Evolutionary conservation across 768 basidiomycete species (phyloP), one percentile per base, ranked within the genome.

Genomic region (Xanthoconium purpureum): DNA sequence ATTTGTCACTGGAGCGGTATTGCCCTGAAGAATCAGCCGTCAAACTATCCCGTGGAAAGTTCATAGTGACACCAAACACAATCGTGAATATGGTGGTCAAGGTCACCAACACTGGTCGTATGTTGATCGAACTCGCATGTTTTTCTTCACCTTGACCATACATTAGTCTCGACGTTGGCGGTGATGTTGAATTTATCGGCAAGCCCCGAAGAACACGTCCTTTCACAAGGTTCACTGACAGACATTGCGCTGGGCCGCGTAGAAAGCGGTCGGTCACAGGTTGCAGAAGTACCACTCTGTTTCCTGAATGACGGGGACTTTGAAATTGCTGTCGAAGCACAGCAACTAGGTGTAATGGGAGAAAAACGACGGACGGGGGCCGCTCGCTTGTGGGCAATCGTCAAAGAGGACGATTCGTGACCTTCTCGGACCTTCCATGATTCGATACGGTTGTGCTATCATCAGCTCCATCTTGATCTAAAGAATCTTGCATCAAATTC

Each of bases 231-330:
- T 3, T 71, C 80, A 15, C 72, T 82, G 28, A 75, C 75, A 10
- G 82, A 87, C 48, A 75, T 91, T 28, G 77, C 84, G 3, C 58
- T 94, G 5, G 89, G 89, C 4, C 75, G 75, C n/a, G 66, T 95
- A 47, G 76, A 77, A 43, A 70, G 71, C 20, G 87, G 84, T 2
- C 80, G 81, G 57, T 77, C 79, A 14, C 72, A 73, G 35, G 75
- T 79, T 36, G 62, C 85, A 6, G 79, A 84, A 44, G 73, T 81
- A 1, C 79, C 84, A 2, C 57, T 94, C 13, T 89, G 87, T 63
- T 91, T 95, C 71, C 78, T 94, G 18, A 79, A 88, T 13, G 75
- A 76, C 44, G 92, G 92, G 10, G 71, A 75, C 50, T 94, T 90
- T 57, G 76, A 78, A 52, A 62, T 84, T 18, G 63, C 66, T 1